phyloP scores from a whole-genome alignment of 2,329 filamentous ascomycete species.

The Fusarium illudens region DNA sequence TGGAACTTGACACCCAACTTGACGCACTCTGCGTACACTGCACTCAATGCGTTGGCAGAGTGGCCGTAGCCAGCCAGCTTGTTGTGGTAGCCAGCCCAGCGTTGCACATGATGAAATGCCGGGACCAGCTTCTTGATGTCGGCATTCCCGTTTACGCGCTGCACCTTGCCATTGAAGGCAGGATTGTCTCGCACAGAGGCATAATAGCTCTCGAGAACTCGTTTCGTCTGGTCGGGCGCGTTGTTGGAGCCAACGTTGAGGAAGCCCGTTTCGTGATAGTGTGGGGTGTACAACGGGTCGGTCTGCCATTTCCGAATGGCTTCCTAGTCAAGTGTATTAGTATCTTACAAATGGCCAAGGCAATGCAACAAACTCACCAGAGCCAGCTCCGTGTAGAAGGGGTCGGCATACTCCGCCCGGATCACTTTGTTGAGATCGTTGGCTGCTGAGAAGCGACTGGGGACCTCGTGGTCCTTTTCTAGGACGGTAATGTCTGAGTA shows the following conservation, averaged over 20 bases:
- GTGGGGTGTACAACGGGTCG: constrained; percentile 13
- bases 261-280: constrained; percentile 29
- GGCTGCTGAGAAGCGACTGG: constrained; percentile 22
- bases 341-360: too few relatives aligned
- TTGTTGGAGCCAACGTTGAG: constrained; percentile 26
- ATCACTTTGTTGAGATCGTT: constrained; percentile 31
- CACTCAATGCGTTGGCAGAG: constrained; percentile 19
- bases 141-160: constrained; percentile 3
- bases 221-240: constrained; percentile 14
- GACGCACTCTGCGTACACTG: constrained; percentile 18
- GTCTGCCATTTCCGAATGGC: constrained; percentile 25
- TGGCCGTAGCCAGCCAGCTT: constrained; percentile 26
- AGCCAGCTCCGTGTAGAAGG: constrained; percentile 18
- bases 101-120: constrained; percentile 9
- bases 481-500: constrained; percentile 27
- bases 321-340: not conserved
- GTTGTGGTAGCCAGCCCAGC: constrained; percentile 23
- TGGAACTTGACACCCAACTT: constrained; percentile 22
- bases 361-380: not conserved
- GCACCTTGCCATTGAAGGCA: constrained; percentile 18
- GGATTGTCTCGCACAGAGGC: constrained; percentile 18
- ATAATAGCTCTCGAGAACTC: constrained; percentile 19
- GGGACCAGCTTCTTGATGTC: constrained; percentile 23
- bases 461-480: constrained; percentile 17
- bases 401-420: constrained; percentile 21